phyloP scores from a whole-genome alignment of 2,329 filamentous ascomycete species.

The Emmonsiellopsis sp. region DNA sequence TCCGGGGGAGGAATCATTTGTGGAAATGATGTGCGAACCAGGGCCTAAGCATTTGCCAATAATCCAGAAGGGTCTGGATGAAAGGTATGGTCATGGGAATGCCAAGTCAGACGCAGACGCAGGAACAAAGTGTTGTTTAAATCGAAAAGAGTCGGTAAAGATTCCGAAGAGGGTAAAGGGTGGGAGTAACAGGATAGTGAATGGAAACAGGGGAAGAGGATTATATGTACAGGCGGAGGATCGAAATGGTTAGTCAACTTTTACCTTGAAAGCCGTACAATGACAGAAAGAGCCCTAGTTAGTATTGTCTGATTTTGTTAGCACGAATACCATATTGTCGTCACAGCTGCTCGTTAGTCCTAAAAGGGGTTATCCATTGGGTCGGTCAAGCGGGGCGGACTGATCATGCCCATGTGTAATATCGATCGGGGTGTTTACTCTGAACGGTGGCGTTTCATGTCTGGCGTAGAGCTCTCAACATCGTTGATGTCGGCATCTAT shows the following conservation, averaged over 20 bases:
- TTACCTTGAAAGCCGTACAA: background rate
- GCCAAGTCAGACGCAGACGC: too few relatives aligned
- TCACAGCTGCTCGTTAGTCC: background rate
- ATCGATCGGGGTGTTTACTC: background rate
- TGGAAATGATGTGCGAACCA: too few relatives aligned
- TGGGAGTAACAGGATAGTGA: background rate
- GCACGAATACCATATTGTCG: background rate
- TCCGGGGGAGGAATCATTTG: too few relatives aligned
- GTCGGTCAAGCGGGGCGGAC: too few relatives aligned
- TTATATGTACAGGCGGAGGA: background rate
- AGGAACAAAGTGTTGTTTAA: too few relatives aligned
- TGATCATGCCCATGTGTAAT: too few relatives aligned
- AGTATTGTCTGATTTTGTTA: background rate
- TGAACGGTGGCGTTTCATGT: slow-evolving; percentile 1
- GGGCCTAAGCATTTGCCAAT: too few relatives aligned
- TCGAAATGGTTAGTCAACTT: background rate
- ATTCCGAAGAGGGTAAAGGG: too few relatives aligned
- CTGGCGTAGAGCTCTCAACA: background rate
- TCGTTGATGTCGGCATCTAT: slow-evolving; percentile 2
- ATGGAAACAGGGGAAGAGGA: background rate
- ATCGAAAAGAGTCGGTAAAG: too few relatives aligned
- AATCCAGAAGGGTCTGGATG: too few relatives aligned
- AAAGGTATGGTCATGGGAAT: too few relatives aligned
- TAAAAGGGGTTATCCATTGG: background rate
- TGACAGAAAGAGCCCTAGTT: background rate